Percentiles rank a stretch among this genome's conserved stretches.
Evolutionary conservation across 345 rosid species (phyloP).

Genomic region (Streptanthus diversifolius): DNA sequence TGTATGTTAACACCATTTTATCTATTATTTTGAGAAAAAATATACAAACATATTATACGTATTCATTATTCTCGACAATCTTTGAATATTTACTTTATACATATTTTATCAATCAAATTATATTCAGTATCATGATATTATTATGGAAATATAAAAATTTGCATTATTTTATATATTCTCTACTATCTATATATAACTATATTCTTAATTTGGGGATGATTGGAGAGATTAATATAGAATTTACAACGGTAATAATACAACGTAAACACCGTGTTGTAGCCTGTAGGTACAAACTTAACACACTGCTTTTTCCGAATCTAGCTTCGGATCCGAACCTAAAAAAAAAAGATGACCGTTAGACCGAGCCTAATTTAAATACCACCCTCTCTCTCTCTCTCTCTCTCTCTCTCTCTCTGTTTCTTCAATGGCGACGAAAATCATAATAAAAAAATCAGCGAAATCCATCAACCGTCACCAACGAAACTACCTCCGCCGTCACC

Average conservation of each 20-base stretch:
- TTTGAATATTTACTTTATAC: too few relatives aligned
- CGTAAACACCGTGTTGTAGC: conserved; percentile 29
- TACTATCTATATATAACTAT: not conserved
- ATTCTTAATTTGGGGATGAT: conserved; percentile 11
- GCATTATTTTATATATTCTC: not conserved
- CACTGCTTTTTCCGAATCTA: conserved; percentile 22
- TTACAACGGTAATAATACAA: conserved; percentile 38
- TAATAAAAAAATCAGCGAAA: conserved; percentile 45
- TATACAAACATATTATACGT: too few relatives aligned
- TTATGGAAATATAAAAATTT: not conserved
- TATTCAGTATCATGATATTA: not conserved
- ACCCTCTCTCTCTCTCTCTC: not conserved
- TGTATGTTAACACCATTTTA: too few relatives aligned
- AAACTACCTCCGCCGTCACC: conserved; percentile 25
- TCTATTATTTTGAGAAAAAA: too few relatives aligned
- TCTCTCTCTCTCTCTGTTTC: conserved; percentile 5
- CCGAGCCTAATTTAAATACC: conserved; percentile 60
- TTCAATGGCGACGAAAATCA: conserved; percentile 57
- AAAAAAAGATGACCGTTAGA: conserved; percentile 50
- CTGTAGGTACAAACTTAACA: conserved; percentile 21
- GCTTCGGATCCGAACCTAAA: conserved; percentile 61
- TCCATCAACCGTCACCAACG: conserved; percentile 41
- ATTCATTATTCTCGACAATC: too few relatives aligned
- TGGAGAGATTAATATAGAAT: conserved; percentile 26
- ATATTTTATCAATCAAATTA: not conserved